Evolutionary conservation across 23 red algal genomes (phyloP), one percentile per base, ranked within the genome.

Genomic region (Gracilaria gracilis): DNA sequence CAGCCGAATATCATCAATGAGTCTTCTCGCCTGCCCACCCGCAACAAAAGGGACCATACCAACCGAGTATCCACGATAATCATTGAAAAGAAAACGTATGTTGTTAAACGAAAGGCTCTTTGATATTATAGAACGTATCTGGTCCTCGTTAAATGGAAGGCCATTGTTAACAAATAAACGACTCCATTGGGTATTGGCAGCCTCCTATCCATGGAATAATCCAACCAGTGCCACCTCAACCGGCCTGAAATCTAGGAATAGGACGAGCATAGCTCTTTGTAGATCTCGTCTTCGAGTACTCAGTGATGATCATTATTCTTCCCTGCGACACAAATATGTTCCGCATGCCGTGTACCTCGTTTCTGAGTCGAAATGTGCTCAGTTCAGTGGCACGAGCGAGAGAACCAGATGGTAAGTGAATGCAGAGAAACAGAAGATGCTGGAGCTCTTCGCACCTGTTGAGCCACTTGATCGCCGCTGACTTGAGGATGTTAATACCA

Each of bases 31-130:
- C 12, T 81, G n/a, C 1, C 47, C 47, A 6, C 31, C 33, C 6
- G 38, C 49, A 11, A 81, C 77, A 9, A 57, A 34, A 39, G 49
- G 77, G 6, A 81, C 77, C 77, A 81, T 81, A 24, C 77, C 77
- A 31, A 23, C 57, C 4, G 48, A 11, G 19, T 50, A 81, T 31
- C 47, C 38, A 29, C 77, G 49, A 59, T 81, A 81, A 21, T 81
- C 77, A 29, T 57, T 61, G 47, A 81, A 61, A 19, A 35, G 25
- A 8, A 81, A 24, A 2, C 17, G 49, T 1, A 57, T 20, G 12
- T 61, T 21, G 11, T 36, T 39, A 19, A 61, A 81, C 11, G 14
- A 23, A 2, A 81, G 77, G 0, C 12, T 20, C 23, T 81, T 53
- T 2, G 49, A 81, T 35, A 59, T 61, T 37, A 20, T 31, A 39